Percentiles rank a stretch among this genome's conserved stretches.
phyloP scores from a whole-genome alignment of 345 rosid species.

The Eucalyptus virginea region DNA sequence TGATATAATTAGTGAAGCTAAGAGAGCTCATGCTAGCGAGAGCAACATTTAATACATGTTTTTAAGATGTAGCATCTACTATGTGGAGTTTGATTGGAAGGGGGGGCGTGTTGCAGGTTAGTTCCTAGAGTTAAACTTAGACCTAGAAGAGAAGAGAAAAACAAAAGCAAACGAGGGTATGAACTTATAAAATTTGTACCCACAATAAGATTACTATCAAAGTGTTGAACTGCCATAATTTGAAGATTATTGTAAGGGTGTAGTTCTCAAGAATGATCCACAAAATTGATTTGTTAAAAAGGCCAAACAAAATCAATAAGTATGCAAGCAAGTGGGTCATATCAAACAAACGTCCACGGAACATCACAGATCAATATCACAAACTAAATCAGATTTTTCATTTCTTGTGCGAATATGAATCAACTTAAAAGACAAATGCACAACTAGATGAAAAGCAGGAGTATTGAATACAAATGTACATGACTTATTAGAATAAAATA shows the following conservation, averaged over 20 bases:
- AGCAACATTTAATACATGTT: background rate
- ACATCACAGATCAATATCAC: background rate
- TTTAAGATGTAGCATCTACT: background rate
- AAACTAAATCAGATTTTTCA: background rate
- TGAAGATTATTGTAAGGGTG: background rate
- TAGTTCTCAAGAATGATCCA: background rate
- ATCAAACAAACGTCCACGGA: background rate
- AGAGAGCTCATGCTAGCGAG: background rate
- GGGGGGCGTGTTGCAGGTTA: background rate
- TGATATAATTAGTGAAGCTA: background rate
- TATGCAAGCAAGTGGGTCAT: background rate
- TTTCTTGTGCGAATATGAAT: background rate
- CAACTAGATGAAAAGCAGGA: background rate
- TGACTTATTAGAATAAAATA: background rate
- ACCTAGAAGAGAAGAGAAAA: background rate
- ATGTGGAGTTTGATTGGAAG: background rate
- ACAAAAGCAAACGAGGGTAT: background rate
- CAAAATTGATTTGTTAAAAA: background rate
- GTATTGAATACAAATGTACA: background rate
- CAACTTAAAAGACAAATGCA: background rate
- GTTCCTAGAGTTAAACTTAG: background rate
- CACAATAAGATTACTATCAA: background rate
- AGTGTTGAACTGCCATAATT: background rate
- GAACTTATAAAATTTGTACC: background rate
- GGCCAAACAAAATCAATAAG: background rate